phyloP scores from a whole-genome alignment of 2,329 filamentous ascomycete species.

The Sporothrix mexicana region DNA sequence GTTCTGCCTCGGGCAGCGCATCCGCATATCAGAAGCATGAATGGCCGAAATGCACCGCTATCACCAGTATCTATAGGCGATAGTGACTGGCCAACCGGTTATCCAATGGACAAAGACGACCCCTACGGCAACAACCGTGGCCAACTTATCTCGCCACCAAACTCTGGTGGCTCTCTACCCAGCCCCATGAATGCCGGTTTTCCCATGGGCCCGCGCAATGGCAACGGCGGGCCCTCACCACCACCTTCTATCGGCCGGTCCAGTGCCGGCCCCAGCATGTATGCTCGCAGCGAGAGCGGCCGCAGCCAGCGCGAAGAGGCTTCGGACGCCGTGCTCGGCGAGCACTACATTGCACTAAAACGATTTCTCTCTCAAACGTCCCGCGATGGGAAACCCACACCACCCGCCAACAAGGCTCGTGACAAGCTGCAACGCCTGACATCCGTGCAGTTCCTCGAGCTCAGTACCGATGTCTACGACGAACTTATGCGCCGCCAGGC shows the following conservation, averaged over 20 bases:
- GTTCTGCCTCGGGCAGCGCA: constrained; percentile 7
- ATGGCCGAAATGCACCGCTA: constrained; percentile 74
- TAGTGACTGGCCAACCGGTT: constrained; percentile 80
- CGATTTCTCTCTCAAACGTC: constrained; percentile 72
- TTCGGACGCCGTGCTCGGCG: constrained; percentile 67
- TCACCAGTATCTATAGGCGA: constrained; percentile 83
- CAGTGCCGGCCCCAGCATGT: constrained; percentile 77
- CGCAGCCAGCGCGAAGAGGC: constrained; percentile 66
- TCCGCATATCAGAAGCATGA: constrained; percentile 59
- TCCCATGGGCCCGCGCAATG: constrained; percentile 60
- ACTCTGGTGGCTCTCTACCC: constrained; percentile 65
- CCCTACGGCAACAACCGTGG: constrained; percentile 60
- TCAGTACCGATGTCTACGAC: constrained; percentile 97
- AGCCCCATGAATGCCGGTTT: constrained; percentile 66
- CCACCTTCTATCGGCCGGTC: constrained; percentile 87
- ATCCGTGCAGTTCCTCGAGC: constrained; percentile 91
- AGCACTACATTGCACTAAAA: constrained; percentile 83
- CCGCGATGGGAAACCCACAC: constrained; percentile 75
- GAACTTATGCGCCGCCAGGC: constrained; percentile 88
- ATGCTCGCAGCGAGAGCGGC: constrained; percentile 69
- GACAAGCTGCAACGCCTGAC: constrained; percentile 93
- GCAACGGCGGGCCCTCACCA: constrained; percentile 73
- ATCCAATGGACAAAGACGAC: constrained; percentile 57
- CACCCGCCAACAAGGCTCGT: constrained; percentile 83
- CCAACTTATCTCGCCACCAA: constrained; percentile 71